Base-by-base conservation (phyloP, 306 rosid genomes). In the Carpinus fangiana region DNA sequence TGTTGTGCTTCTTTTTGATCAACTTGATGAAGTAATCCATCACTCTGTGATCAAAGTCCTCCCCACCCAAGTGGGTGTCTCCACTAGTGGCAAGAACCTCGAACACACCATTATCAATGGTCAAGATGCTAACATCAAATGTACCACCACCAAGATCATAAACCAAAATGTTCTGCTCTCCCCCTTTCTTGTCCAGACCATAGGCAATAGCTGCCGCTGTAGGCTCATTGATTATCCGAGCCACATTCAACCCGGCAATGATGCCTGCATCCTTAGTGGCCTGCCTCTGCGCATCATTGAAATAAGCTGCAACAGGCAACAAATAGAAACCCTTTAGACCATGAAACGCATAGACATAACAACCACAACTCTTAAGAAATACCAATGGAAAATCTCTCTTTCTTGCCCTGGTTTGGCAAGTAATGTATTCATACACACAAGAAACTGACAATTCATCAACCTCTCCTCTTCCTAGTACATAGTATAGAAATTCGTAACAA, bases 71-170 rank as follows among this genome's bases (percentile, higher is more conserved):
- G 68, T 90, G 90, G 17, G 91, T 87, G 52, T 87, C 91, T 80
- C 91, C 93, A 73, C 90, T 86, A 0, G 88, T 90, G 51, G 90
- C 56, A 45, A 83, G 81, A 18, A 90, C 90, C 82, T 87, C 93
- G 66, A 87, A 84, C 54, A 90, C 86, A 17, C 91, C 90, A 73
- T 87, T 82, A n/a, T 90, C 90, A 34, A 87, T 89, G 43, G 86
- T 76, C 76, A 89, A 84, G 72, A 89, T 82, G 76, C 93, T 89
- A 8, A 89, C 93, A 83, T 89, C 90, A 78, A 89, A 87, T 34
- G 93, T 85, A 28, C 93, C 91, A 61, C 90, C 93, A 43, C 93
- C 93, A 72, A 89, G 93, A 76, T 89, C 90, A 70, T 70, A 89
- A 28, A 89, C 88, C 45, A 89, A 14, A 1, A 85, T 80, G 82